Evolutionary conservation across 371 early-diverging fungal genomes (phyloP).

Genomic region (Rhizomucor pusillus): DNA sequence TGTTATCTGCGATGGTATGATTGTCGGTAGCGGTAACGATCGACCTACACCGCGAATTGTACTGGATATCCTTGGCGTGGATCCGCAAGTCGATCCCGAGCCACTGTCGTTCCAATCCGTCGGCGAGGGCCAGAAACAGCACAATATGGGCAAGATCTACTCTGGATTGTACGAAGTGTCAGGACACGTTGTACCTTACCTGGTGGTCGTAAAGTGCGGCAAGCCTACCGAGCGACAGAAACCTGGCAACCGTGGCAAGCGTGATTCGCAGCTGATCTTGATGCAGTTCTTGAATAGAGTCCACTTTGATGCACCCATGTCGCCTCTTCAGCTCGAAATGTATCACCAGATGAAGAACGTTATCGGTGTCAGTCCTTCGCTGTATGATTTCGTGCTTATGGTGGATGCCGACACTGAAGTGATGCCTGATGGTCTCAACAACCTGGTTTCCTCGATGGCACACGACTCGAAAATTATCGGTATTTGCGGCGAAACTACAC

Average conservation of each 20-base stretch:
- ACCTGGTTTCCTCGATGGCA: slow-evolving; percentile 81
- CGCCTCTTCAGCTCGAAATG: slow-evolving; percentile 89
- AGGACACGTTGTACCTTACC: slow-evolving; percentile 84
- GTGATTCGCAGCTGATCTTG: slow-evolving; percentile 98
- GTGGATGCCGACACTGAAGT: slow-evolving; percentile 98
- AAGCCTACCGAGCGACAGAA: slow-evolving; percentile 67
- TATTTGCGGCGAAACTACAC: slow-evolving; percentile 89
- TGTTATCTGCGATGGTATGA: slow-evolving; percentile 87
- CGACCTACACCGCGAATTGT: slow-evolving; percentile 94
- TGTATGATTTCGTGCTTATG: slow-evolving; percentile 92
- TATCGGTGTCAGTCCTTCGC: slow-evolving; percentile 81
- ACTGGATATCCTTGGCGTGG: slow-evolving; percentile 85
- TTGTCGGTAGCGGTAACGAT: slow-evolving; percentile 92
- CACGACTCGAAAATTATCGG: slow-evolving; percentile 90
- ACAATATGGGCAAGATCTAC: slow-evolving; percentile 95
- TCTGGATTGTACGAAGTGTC: slow-evolving; percentile 88
- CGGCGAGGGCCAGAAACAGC: slow-evolving; percentile 80
- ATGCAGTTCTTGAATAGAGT: slow-evolving; percentile 98
- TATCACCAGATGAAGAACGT: slow-evolving; percentile 91
- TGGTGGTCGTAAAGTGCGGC: slow-evolving; percentile 93
- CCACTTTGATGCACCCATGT: slow-evolving; percentile 89
- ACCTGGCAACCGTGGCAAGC: slow-evolving; percentile 97
- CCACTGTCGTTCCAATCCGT: slow-evolving; percentile 84
- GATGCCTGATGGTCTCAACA: slow-evolving; percentile 80
- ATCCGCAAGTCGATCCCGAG: slow-evolving; percentile 73